These are phyloP conservation scores for Neurospora sp. DNA, from an alignment of 495 filamentous ascomycete genomes.

Conservation along the genomic window DNA sequence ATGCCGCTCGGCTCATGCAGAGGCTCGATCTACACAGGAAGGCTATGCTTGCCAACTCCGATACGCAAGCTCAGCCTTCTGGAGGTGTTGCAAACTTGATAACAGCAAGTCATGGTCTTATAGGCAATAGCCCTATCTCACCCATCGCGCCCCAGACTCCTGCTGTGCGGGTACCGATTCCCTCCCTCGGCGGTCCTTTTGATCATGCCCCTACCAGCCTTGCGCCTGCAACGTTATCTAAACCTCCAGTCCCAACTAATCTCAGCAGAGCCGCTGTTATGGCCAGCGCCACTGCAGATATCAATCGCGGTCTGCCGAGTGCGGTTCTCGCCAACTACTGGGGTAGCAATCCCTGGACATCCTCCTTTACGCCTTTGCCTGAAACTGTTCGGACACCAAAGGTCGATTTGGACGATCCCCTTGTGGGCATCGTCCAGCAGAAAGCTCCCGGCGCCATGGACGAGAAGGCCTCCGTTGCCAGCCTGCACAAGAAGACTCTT, in stretches of 20 bases:
- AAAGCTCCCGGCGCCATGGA: constrained; percentile 25
- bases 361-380: constrained; percentile 49
- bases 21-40: constrained; percentile 87
- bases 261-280: constrained; percentile 81
- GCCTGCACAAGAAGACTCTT: constrained; percentile 66
- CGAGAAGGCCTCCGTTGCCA: constrained; percentile 15
- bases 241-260: constrained; percentile 75
- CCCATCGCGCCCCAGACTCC: constrained; percentile 14
- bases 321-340: constrained; percentile 87
- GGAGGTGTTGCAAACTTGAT: constrained; percentile 83
- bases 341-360: constrained; percentile 79
- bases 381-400: constrained; percentile 9
- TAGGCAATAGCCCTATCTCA: constrained; percentile 36
- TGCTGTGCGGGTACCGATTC: constrained; percentile 12
- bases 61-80: constrained; percentile 26
- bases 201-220: constrained; percentile 49
- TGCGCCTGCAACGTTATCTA: constrained; percentile 74
- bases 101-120: constrained; percentile 71
- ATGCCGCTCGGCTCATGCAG: constrained; percentile 79
- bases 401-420: constrained; percentile 43
- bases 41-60: constrained; percentile 43
- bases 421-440: constrained; percentile 29
- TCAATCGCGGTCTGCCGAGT: constrained; percentile 61
- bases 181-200: constrained; percentile 7
- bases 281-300: constrained; percentile 58